Conservation (phyloP, 768 basidiomycete genomes). For the Imleria badia region DNA sequence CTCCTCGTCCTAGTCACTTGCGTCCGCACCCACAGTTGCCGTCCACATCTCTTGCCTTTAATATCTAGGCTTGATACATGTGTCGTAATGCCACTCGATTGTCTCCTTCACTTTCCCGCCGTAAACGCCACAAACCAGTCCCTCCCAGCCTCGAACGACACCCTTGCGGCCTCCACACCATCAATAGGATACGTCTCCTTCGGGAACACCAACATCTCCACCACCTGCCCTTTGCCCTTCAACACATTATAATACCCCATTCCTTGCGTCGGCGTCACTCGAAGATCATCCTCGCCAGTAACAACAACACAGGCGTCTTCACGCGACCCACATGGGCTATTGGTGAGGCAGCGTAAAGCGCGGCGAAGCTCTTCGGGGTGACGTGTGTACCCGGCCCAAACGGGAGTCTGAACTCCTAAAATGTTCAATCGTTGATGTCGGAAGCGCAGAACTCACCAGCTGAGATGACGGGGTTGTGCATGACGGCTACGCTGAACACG, state of each 20-base stretch:
- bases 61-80: too few species aligned
- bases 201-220: constrained; percentile 62
- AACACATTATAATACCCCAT: constrained; percentile 65
- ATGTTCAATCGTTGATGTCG: constrained; percentile 71
- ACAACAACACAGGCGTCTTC: constrained; percentile 51
- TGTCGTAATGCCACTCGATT: too few species aligned
- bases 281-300: constrained; percentile 57
- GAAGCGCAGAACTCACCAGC: constrained; percentile 52
- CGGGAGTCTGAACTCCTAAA: constrained; percentile 39
- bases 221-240: constrained; percentile 43
- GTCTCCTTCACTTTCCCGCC: background rate
- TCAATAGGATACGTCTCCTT: constrained; percentile 65
- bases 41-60: too few species aligned
- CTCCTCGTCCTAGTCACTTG: too few species aligned
- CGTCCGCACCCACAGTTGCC: too few species aligned
- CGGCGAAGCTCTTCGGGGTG: constrained; percentile 43
- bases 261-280: constrained; percentile 64
- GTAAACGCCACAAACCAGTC: constrained; percentile 46
- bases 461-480: constrained; percentile 72
- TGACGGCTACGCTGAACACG: constrained; percentile 57
- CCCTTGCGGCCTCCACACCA: constrained; percentile 58
- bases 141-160: constrained; percentile 49
- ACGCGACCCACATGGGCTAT: constrained; percentile 55
- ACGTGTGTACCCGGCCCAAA: constrained; percentile 40
- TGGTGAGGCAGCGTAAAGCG: constrained; percentile 53